These are phyloP conservation scores for Pezizomycotina sp. DNA, from an alignment of 2,329 filamentous ascomycete genomes.

Conservation along the genomic window DNA sequence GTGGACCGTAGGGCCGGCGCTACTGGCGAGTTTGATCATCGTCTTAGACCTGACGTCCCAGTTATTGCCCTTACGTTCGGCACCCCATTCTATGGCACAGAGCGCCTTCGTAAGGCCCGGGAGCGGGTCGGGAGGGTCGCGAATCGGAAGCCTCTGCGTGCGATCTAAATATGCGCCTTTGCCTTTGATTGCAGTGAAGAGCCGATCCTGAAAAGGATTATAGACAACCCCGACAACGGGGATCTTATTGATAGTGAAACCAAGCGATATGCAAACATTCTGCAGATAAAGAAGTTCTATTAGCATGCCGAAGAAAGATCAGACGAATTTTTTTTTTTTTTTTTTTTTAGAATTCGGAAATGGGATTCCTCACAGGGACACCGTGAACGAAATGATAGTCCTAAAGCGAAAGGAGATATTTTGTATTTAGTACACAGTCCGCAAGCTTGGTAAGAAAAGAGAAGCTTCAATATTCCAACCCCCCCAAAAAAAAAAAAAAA, in stretches of 20 bases:
- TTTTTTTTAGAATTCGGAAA: conserved; percentile 1
- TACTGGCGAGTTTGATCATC: conserved; percentile 45
- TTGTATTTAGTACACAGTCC: too few species aligned
- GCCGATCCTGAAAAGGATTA: conserved; percentile 54
- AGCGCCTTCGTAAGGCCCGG: conserved; percentile 45
- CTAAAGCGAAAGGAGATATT: too few species aligned
- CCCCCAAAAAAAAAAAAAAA: too few species aligned
- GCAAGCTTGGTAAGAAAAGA: too few species aligned
- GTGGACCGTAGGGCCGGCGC: conserved; percentile 63
- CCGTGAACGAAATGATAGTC: conserved; percentile 19
- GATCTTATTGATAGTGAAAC: conserved; percentile 44
- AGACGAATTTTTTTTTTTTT: too few species aligned
- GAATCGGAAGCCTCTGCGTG: conserved; percentile 30
- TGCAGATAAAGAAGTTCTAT: conserved; percentile 2
- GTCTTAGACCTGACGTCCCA: conserved; percentile 52
- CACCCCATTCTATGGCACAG: conserved; percentile 59
- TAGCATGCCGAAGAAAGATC: too few species aligned
- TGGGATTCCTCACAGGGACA: conserved; percentile 13
- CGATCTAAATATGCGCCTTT: conserved; percentile 42
- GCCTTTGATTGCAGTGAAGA: conserved; percentile 54
- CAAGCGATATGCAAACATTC: conserved; percentile 59
- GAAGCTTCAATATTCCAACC: too few species aligned
- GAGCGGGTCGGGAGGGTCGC: conserved; percentile 39
- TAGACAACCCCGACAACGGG: conserved; percentile 61
- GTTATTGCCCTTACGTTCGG: conserved; percentile 49